These are phyloP conservation scores for Micractinium sp. DNA, from an alignment of 139 green algal species.

Conservation along the genomic window DNA sequence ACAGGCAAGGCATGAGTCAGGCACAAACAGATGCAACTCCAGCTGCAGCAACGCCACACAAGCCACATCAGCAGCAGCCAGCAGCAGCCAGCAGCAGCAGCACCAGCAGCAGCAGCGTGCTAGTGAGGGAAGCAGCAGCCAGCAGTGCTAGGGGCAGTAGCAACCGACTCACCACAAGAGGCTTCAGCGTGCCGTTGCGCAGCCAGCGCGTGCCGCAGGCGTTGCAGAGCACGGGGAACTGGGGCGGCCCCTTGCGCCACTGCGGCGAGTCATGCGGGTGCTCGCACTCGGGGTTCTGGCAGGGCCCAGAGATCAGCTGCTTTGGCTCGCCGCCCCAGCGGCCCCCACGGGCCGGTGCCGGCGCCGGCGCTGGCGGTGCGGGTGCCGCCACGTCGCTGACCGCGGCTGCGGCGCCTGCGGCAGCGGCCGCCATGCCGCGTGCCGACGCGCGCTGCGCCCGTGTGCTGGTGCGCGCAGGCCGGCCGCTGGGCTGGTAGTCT, in stretches of 20 bases:
- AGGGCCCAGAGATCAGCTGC: conserved; percentile 22
- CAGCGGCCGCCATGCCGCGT: neutral
- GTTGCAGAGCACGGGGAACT: conserved; percentile 75
- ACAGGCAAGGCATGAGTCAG: neutral
- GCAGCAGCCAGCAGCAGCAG: neutral
- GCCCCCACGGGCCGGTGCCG: neutral
- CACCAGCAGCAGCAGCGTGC: neutral
- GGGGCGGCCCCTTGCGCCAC: conserved; percentile 70
- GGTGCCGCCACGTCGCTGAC: neutral
- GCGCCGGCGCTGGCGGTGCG: neutral
- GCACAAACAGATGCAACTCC: neutral
- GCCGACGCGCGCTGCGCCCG: conserved; percentile 5
- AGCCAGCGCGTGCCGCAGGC: conserved; percentile 74
- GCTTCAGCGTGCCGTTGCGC: conserved; percentile 46
- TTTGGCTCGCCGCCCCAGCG: conserved; percentile 15
- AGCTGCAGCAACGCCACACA: neutral
- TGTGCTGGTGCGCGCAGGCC: neutral
- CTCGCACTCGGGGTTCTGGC: conserved; percentile 49
- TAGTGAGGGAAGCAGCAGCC: neutral
- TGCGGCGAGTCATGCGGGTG: conserved; percentile 48
- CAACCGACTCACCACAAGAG: conserved; percentile 30
- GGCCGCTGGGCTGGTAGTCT: conserved; percentile 10
- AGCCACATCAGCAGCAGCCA: neutral
- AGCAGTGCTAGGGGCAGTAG: neutral
- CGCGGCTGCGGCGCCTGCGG: neutral